These are phyloP conservation scores for Celoporthe dispersa DNA, from an alignment of 2,329 filamentous ascomycete species.

Conservation along the genomic window DNA sequence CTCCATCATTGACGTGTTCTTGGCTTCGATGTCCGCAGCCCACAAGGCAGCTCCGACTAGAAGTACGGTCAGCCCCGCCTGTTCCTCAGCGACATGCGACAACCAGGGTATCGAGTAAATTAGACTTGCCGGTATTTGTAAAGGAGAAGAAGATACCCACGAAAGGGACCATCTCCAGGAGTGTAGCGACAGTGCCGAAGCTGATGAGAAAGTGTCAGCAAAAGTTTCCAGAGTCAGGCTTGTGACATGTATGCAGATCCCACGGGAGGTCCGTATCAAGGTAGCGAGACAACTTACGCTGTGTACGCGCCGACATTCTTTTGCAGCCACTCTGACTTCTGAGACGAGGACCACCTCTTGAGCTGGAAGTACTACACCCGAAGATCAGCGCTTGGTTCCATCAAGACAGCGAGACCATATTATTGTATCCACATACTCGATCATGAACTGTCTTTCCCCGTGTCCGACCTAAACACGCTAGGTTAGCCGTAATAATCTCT, in stretches of 20 bases:
- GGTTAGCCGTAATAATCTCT: not conserved
- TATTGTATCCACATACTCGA: constrained; percentile 48
- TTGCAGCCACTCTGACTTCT: constrained; percentile 71
- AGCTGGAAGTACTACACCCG: constrained; percentile 83
- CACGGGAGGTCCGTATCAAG: no score
- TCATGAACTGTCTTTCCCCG: constrained; percentile 56
- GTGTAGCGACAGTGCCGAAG: constrained; percentile 73
- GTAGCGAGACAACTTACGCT: constrained; percentile 61
- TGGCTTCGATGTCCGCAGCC: constrained; percentile 81
- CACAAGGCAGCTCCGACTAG: constrained; percentile 88
- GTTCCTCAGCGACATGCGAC: not conserved
- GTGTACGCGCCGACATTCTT: constrained; percentile 78
- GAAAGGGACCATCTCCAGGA: constrained; percentile 85
- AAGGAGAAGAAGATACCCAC: constrained; percentile 84
- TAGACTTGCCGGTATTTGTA: constrained; percentile 74
- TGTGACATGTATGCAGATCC: not conserved
- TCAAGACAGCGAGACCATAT: constrained; percentile 17
- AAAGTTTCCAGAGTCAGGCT: not conserved
- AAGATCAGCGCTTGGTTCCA: constrained; percentile 51
- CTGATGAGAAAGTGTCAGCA: constrained; percentile 47
- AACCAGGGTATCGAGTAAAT: not conserved
- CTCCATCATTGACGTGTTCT: constrained; percentile 53
- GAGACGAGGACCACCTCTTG: constrained; percentile 74
- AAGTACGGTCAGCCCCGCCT: constrained; percentile 14
- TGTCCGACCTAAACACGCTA: constrained; percentile 45